Percentiles rank a stretch among this genome's conserved stretches.
phyloP scores from a whole-genome alignment of 1,284 basidiomycete species.

The Apiotrichum veenhuisii region DNA sequence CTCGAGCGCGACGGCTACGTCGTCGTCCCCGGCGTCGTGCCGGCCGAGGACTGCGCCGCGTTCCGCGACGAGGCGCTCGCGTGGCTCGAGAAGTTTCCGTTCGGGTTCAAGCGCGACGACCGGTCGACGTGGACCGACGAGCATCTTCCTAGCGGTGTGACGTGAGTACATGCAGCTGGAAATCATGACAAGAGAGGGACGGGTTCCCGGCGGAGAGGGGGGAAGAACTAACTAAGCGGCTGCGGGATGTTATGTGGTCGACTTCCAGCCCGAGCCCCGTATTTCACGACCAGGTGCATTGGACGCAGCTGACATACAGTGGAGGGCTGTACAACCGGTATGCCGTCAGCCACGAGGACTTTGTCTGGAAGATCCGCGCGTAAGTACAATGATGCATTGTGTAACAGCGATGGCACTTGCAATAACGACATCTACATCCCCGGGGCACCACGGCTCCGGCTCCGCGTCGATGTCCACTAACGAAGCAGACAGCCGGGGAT shows the following conservation, averaged over 20 bases:
- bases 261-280: no score
- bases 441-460: no score
- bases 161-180: constrained; percentile 13
- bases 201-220: not conserved
- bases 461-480: not conserved
- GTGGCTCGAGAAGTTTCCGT: constrained; percentile 28
- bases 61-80: constrained; percentile 21
- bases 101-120: constrained; percentile 44
- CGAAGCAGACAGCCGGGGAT: constrained; percentile 23
- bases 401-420: no score
- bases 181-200: not conserved
- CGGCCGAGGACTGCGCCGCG: constrained; percentile 12
- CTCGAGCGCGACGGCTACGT: constrained; percentile 29
- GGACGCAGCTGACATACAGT: not conserved
- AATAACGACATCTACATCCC: no score
- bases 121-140: constrained; percentile 30
- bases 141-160: constrained; percentile 32
- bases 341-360: constrained; percentile 38
- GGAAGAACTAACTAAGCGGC: no score
- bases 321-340: constrained; percentile 33
- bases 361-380: constrained; percentile 41
- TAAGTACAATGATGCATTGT: no score
- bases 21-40: constrained; percentile 22
- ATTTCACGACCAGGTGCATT: no score
- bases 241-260: no score